Evolutionary conservation across 1,284 basidiomycete species (phyloP).

Genomic region (Phylloboletellus chloephorus): DNA sequence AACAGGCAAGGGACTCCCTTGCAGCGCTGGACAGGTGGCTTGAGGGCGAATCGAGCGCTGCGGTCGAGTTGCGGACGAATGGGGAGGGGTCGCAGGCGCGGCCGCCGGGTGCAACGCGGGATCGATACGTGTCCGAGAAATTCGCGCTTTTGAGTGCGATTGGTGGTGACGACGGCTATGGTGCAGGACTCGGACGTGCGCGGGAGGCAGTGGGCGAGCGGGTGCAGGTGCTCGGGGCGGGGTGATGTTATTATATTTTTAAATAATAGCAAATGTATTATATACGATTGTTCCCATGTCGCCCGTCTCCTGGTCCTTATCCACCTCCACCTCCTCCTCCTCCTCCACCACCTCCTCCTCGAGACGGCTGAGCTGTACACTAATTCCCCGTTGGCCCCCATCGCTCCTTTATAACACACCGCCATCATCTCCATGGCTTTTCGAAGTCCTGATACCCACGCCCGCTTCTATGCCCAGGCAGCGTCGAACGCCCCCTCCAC

Average conservation of each 20-base stretch:
- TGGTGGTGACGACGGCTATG: constrained; percentile 18
- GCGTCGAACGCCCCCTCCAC: constrained; percentile 45
- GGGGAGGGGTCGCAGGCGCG: constrained; percentile 17
- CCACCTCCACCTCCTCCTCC: constrained; percentile 3
- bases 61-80: too few relatives aligned
- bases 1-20: constrained; percentile 49
- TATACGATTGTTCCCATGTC: not conserved
- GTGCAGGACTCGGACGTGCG: constrained; percentile 36
- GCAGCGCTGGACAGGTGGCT: constrained; percentile 49
- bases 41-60: too few relatives aligned
- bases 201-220: constrained; percentile 47
- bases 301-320: constrained; percentile 1
- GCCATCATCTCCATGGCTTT: constrained; percentile 20
- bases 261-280: not conserved
- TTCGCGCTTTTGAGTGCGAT: constrained; percentile 34
- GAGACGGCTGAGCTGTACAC: too few relatives aligned
- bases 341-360: too few relatives aligned
- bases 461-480: constrained; percentile 31
- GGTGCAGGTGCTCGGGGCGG: constrained; percentile 44
- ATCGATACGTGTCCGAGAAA: constrained; percentile 41
- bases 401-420: constrained; percentile 17
- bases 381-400: constrained; percentile 4
- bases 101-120: constrained; percentile 33
- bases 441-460: constrained; percentile 20
- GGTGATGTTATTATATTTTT: too few relatives aligned